Percentiles rank a stretch among this genome's conserved stretches.
Conservation (phyloP, 2,329 filamentous ascomycete genomes). For the Pestalotiopsis sp. region DNA sequence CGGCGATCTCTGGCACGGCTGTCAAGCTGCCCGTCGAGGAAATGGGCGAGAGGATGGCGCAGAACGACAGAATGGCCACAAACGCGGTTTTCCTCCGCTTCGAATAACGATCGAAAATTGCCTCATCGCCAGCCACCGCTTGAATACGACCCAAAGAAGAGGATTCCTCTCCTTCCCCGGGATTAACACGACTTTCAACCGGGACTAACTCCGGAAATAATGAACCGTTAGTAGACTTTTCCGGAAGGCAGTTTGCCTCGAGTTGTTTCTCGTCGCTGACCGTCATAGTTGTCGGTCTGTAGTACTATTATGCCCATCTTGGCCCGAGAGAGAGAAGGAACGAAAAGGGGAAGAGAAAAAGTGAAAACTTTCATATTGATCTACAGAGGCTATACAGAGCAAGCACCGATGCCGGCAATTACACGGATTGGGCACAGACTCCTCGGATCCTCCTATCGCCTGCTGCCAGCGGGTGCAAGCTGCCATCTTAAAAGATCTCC, state of each 20-base stretch:
- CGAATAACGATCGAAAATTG: background rate
- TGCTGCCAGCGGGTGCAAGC: background rate
- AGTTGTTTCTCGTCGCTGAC: background rate
- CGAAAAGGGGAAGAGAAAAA: background rate
- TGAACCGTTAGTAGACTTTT: background rate
- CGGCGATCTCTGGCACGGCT: constrained; percentile 67
- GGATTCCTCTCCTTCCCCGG: background rate
- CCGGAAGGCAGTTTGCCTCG: background rate
- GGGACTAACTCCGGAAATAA: constrained; percentile 3
- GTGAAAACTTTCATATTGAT: background rate
- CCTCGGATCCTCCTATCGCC: background rate
- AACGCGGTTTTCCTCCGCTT: constrained; percentile 27
- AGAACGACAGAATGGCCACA: constrained; percentile 59
- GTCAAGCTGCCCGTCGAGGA: constrained; percentile 67
- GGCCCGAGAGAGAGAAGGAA: background rate
- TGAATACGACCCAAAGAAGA: background rate
- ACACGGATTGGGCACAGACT: background rate
- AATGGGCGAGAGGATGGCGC: constrained; percentile 64
- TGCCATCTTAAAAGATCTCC: background rate
- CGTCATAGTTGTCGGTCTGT: background rate
- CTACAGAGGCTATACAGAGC: background rate
- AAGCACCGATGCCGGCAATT: background rate
- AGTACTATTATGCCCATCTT: background rate
- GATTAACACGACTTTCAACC: background rate
- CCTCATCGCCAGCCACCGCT: background rate